Evolutionary conservation across 2,329 filamentous ascomycete species (phyloP).

Genomic region (Zymoseptoria ardabiliae): DNA sequence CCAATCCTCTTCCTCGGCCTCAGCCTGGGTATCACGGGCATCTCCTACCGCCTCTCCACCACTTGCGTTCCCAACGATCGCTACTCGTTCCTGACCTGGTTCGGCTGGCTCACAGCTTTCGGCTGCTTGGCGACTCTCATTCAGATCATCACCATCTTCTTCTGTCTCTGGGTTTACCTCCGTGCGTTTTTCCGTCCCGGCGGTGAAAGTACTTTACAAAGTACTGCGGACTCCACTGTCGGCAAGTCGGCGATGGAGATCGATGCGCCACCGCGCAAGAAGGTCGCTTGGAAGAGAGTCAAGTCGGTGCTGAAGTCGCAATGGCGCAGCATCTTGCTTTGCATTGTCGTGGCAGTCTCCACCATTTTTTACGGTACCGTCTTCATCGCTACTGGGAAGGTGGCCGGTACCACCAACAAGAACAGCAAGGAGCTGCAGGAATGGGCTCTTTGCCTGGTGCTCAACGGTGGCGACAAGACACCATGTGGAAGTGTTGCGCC

Average conservation of each 20-base stretch:
- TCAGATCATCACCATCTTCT: slow-evolving; percentile 29
- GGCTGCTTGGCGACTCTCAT: slow-evolving; percentile 27
- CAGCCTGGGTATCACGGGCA: slow-evolving; percentile 39
- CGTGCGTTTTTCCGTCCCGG: slow-evolving; percentile 30
- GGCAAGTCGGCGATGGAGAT: background rate
- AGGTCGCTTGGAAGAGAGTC: slow-evolving; percentile 55
- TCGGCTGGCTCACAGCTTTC: slow-evolving; percentile 32
- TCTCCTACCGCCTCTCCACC: slow-evolving; percentile 56
- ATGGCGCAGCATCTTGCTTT: slow-evolving; percentile 76
- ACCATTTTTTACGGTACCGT: slow-evolving; percentile 77
- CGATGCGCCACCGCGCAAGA: slow-evolving; percentile 3
- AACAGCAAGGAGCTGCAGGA: slow-evolving; percentile 40
- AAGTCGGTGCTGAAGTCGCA: slow-evolving; percentile 69
- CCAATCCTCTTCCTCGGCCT: slow-evolving; percentile 27
- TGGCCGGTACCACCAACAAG: slow-evolving; percentile 36
- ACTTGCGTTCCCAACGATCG: slow-evolving; percentile 77
- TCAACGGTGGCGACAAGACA: slow-evolving; percentile 51
- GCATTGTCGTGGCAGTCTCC: slow-evolving; percentile 69
- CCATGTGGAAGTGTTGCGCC: slow-evolving; percentile 52
- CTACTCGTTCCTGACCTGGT: slow-evolving; percentile 32
- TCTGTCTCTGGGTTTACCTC: slow-evolving; percentile 32
- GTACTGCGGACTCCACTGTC: slow-evolving; percentile 56
- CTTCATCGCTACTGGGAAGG: slow-evolving; percentile 55
- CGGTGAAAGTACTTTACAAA: slow-evolving; percentile 91
- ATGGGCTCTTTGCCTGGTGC: slow-evolving; percentile 61